Percentiles rank a stretch among this genome's conserved stretches.
phyloP scores from a whole-genome alignment of 768 basidiomycete species.

The Auriscalpium microsporum region DNA sequence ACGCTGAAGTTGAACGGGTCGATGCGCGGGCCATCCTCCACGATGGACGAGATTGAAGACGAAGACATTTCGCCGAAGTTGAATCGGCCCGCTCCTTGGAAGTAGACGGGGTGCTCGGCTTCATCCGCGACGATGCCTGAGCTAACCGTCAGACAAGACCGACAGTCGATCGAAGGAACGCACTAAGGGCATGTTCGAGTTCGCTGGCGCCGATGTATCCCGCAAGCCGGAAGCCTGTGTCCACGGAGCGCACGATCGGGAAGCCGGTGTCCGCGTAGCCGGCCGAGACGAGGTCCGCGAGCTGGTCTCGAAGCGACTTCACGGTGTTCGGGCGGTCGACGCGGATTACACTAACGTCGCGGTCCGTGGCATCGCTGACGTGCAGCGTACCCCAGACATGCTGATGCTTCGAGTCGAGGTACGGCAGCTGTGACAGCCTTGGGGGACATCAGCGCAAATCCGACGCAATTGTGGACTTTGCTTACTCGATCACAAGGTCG shows the following conservation, averaged over 20 bases:
- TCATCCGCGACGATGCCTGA: slow-evolving; percentile 73
- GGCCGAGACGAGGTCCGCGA: slow-evolving; percentile 46
- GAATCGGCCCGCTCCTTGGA: slow-evolving; percentile 42
- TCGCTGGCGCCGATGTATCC: slow-evolving; percentile 92
- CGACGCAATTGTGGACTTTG: neutral
- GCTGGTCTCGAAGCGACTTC: slow-evolving; percentile 59
- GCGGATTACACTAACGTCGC: slow-evolving; percentile 60
- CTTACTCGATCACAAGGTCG: slow-evolving; percentile 85
- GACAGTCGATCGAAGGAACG: slow-evolving; percentile 19
- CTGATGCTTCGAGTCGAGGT: slow-evolving; percentile 84
- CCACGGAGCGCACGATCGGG: slow-evolving; percentile 61
- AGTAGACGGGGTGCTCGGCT: slow-evolving; percentile 56
- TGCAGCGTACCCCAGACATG: slow-evolving; percentile 77
- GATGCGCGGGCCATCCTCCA: slow-evolving; percentile 28
- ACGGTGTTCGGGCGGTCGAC: slow-evolving; percentile 73
- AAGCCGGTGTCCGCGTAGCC: slow-evolving; percentile 81
- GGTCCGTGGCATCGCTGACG: slow-evolving; percentile 66
- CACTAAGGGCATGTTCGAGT: slow-evolving; percentile 86
- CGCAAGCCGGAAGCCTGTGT: slow-evolving; percentile 54
- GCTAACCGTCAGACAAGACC: neutral
- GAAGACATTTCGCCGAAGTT: slow-evolving; percentile 30
- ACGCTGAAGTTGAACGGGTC: slow-evolving; percentile 76
- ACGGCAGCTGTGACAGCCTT: slow-evolving; percentile 79
- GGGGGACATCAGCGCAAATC: neutral
- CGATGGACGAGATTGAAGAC: slow-evolving; percentile 56